phyloP scores from a whole-genome alignment of 2,329 filamentous ascomycete species.

The Ceratocystis cubensis region DNA sequence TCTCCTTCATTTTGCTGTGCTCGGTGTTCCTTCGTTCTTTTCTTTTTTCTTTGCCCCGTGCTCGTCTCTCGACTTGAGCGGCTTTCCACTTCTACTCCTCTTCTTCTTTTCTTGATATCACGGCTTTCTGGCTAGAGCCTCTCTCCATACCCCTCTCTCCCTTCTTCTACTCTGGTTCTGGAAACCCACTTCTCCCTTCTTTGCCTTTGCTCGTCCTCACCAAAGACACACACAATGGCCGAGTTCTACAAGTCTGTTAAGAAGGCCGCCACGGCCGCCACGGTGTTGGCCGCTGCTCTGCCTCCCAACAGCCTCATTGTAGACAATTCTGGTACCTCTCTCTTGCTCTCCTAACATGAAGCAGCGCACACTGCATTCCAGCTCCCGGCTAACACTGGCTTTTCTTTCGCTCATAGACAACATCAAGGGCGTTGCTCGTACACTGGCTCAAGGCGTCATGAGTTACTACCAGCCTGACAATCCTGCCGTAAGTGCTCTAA shows the following conservation, averaged over 20 bases:
- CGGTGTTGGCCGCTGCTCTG: constrained; percentile 13
- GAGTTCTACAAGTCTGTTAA: constrained; percentile 19
- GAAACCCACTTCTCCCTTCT: neutral
- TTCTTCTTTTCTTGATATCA: constrained; percentile 8
- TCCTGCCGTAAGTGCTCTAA: constrained; percentile 10
- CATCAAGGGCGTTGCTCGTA: constrained; percentile 47
- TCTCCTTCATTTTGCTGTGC: neutral
- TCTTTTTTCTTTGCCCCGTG: neutral
- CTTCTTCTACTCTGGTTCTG: neutral
- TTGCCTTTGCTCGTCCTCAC: neutral
- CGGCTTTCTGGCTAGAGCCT: neutral
- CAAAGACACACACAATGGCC: neutral
- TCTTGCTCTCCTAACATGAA: neutral
- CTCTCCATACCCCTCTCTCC: neutral
- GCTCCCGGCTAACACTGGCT: constrained; percentile 29
- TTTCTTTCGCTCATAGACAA: constrained; percentile 30
- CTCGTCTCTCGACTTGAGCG: neutral
- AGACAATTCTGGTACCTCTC: constrained; percentile 16
- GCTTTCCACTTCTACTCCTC: neutral
- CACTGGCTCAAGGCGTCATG: constrained; percentile 49
- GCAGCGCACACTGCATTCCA: neutral
- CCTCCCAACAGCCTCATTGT: constrained; percentile 12
- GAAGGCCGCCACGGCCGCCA: neutral
- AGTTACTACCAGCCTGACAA: constrained; percentile 51
- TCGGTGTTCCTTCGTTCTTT: neutral